phyloP scores from a whole-genome alignment of 176 grass and related monocot species.

The Oryza officinalis region DNA sequence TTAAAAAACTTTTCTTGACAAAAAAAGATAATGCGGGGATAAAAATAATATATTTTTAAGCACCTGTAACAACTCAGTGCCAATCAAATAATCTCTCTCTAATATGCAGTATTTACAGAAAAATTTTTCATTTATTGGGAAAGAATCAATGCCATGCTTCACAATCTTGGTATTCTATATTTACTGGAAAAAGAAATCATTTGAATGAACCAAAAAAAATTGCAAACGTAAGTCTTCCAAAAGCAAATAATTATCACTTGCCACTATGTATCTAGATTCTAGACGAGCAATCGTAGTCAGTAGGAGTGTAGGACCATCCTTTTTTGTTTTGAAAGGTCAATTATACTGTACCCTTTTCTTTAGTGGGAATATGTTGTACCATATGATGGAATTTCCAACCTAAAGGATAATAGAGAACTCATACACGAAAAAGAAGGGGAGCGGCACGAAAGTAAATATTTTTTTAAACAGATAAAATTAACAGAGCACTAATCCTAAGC shows the following conservation, averaged over 20 bases:
- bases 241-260: neutral
- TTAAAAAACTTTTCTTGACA: neutral
- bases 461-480: neutral
- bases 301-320: neutral
- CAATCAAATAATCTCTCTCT: neutral
- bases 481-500: neutral
- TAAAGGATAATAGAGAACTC: neutral
- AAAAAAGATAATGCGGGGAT: neutral
- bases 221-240: neutral
- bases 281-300: neutral
- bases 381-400: neutral
- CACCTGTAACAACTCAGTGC: neutral
- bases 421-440: neutral
- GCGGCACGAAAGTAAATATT: neutral
- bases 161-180: neutral
- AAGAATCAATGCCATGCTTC: neutral
- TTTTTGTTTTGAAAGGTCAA: neutral
- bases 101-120: neutral
- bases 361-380: neutral
- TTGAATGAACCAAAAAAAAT: neutral
- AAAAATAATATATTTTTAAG: neutral
- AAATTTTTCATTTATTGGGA: no score
- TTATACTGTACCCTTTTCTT: neutral
- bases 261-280: neutral
- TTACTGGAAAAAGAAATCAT: neutral